Evolutionary conservation across 768 basidiomycete genomes (phyloP), one percentile per base, ranked within the genome.

Genomic region (Erythrobasidium yunnanense): DNA sequence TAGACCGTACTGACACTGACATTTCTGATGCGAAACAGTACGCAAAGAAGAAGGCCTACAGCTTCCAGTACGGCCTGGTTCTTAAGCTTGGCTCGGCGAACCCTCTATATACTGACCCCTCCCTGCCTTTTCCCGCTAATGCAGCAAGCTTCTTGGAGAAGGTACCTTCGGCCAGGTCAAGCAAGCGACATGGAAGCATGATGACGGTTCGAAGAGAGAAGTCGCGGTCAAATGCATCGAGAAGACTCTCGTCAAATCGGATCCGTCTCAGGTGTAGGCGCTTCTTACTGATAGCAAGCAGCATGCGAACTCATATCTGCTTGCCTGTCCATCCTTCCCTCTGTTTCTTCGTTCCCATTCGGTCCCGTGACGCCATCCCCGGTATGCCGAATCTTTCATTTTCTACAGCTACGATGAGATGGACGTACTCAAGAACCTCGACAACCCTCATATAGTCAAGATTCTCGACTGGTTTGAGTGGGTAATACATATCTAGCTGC

Each of bases 391-490:
- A 42, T n/a, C n/a, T n/a, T n/a, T n/a, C n/a, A n/a, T n/a, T n/a
- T 42, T n/a, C 38, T n/a, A 11, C 38, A 42, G 38, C 0, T 90
- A 88, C 84, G 82, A 75, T 49, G 95, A 99, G 78, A 93, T 97
- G 86, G 84, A 89, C 55, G 87, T 97, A 0, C 76, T 99, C 66
- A 86, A 86, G 73, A 22, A 87, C 0, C 78, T 97, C 54, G 83
- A 92, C 73, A 92, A 97, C 75, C 84, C 87, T 0, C 92, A 96
- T 72, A n/a, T 72, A 90, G 89, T 95, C 65, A 93, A 92, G 74
- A 90, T 95, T 73, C 92, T 86, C 75, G 91, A 95, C 75, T 90
- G 87, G 84, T 97, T 97, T 75, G 95, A 97, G 60, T 49, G 47
- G 25, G 56, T 4, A 13, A n/a, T 13, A 27, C 17, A 17, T 6